These are phyloP conservation scores for Puccinellia tenuiflora DNA, from an alignment of 176 grass and related monocot genomes.

Conservation along the genomic window DNA sequence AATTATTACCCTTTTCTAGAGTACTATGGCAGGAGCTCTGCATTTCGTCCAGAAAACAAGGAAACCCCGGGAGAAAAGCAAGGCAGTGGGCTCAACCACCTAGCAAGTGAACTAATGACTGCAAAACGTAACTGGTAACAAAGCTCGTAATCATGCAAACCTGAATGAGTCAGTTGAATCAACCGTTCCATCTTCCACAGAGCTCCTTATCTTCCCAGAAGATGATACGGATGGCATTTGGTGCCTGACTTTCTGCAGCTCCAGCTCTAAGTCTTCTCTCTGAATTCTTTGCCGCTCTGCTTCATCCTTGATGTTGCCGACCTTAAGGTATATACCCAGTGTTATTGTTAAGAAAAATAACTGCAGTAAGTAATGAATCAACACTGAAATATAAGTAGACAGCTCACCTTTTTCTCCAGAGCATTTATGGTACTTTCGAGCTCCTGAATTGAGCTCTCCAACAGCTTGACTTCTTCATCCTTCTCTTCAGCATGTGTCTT, in stretches of 20 bases:
- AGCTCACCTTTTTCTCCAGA: constrained; percentile 77
- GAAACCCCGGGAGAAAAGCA: neutral
- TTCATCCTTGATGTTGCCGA: constrained; percentile 71
- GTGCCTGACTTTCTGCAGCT: constrained; percentile 71
- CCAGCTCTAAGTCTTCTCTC: constrained; percentile 75
- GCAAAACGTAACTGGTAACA: constrained; percentile 5
- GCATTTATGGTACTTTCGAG: constrained; percentile 79
- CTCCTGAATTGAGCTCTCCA: constrained; percentile 77
- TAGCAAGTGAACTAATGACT: neutral
- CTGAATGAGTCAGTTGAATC: constrained; percentile 36
- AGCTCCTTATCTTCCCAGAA: constrained; percentile 31
- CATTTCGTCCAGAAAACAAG: neutral
- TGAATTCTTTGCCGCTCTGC: constrained; percentile 61
- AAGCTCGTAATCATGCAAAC: constrained; percentile 27
- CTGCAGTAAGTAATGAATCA: neutral
- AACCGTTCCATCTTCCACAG: constrained; percentile 27
- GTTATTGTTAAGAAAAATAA: neutral
- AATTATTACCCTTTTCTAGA: neutral
- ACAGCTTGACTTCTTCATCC: constrained; percentile 87
- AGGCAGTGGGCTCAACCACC: neutral
- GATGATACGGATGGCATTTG: constrained; percentile 53
- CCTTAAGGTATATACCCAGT: constrained; percentile 44
- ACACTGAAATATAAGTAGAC: constrained; percentile 16
- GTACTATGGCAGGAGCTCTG: neutral
- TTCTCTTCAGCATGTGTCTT: constrained; percentile 72